These are phyloP conservation scores for Raddia distichophylla DNA, from an alignment of 176 grass and related monocot genomes.

Conservation along the genomic window DNA sequence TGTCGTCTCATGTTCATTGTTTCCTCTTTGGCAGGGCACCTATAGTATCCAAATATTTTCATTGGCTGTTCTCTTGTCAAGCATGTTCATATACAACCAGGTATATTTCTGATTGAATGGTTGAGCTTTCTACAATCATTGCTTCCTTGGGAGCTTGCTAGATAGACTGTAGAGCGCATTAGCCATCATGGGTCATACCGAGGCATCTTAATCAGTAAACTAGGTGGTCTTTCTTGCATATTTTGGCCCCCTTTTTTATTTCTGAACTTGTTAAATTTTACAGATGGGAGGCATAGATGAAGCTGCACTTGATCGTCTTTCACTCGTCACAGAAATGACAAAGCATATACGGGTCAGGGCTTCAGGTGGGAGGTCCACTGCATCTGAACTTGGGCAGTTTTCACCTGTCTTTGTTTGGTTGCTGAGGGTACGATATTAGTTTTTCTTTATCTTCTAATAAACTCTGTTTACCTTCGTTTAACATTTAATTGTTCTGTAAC, in stretches of 20 bases:
- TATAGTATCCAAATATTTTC: conserved; percentile 99
- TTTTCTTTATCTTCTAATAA: conserved; percentile 9
- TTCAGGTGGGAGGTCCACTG: conserved; percentile 82
- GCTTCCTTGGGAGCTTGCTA: not conserved
- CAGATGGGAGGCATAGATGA: conserved; percentile 99
- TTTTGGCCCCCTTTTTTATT: not conserved
- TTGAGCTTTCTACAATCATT: conserved; percentile 14
- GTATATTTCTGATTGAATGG: conserved; percentile 43
- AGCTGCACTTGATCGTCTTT: conserved; percentile 86
- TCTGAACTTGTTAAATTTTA: conserved; percentile 26
- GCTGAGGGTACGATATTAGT: conserved; percentile 60
- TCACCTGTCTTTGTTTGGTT: conserved; percentile 98
- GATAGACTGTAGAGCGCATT: conserved; percentile 2
- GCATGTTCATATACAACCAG: conserved; percentile 99
- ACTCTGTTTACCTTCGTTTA: not conserved
- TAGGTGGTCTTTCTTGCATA: not conserved
- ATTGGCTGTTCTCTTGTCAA: conserved; percentile 89
- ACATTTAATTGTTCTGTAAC: not conserved
- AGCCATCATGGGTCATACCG: not conserved
- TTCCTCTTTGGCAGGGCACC: conserved; percentile 66
- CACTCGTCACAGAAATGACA: conserved; percentile 98
- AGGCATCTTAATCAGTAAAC: conserved; percentile 24
- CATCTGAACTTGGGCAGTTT: conserved; percentile 92
- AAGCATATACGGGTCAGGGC: conserved; percentile 95
- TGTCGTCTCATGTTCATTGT: conserved; percentile 4